Evolutionary conservation across 495 filamentous ascomycete genomes (phyloP).

Genomic region (Lasiosphaeriaceae sp.): DNA sequence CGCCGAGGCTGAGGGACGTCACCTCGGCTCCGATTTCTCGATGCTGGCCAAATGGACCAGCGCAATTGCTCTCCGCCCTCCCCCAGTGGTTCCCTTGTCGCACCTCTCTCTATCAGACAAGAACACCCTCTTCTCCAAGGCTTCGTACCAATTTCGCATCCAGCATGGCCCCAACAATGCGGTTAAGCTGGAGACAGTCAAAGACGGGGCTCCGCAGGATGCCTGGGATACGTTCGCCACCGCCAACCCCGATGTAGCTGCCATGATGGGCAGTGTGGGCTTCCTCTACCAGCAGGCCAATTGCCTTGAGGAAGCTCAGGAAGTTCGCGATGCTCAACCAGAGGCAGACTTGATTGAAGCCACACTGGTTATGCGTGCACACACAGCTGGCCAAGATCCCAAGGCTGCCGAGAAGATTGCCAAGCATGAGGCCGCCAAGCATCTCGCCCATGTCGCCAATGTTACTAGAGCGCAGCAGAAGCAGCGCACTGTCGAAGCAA

Average conservation of each 20-base stretch:
- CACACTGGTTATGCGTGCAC: too few relatives aligned
- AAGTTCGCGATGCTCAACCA: neutral
- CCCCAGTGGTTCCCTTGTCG: slow-evolving; percentile 13
- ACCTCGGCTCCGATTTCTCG: slow-evolving; percentile 19
- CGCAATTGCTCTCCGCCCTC: neutral
- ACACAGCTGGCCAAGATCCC: neutral
- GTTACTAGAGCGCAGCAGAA: neutral
- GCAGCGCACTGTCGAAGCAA: neutral
- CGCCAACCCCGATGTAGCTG: slow-evolving; percentile 16
- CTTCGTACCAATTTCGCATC: slow-evolving; percentile 8
- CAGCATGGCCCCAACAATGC: slow-evolving; percentile 11
- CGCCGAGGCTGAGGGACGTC: slow-evolving; percentile 17
- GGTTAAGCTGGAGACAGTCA: slow-evolving; percentile 11
- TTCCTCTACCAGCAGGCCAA: slow-evolving; percentile 6
- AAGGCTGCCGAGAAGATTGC: neutral
- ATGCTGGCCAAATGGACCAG: slow-evolving; percentile 22
- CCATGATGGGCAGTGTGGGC: slow-evolving; percentile 10
- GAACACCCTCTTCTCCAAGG: slow-evolving; percentile 15
- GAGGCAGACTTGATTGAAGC: too few relatives aligned
- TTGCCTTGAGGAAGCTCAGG: neutral
- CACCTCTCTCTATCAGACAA: slow-evolving; percentile 20
- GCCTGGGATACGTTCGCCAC: neutral
- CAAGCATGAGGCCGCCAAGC: neutral
- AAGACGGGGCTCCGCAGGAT: slow-evolving; percentile 1
- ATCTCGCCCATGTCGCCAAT: neutral